Evolutionary conservation across 129 eudicot genomes (phyloP).

Genomic region (Erigeron canadensis): DNA sequence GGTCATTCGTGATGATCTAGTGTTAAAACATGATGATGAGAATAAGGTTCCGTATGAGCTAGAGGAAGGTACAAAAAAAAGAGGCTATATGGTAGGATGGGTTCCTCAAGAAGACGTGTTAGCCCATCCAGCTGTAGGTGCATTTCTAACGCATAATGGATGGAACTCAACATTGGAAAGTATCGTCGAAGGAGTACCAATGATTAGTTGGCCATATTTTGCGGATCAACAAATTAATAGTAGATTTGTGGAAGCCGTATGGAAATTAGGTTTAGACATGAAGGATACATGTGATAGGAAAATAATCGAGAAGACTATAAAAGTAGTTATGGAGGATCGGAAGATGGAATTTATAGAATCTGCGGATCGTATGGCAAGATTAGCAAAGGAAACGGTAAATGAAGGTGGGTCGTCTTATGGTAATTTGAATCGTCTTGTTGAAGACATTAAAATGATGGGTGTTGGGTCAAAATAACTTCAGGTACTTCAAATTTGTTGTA

Average conservation of each 20-base stretch:
- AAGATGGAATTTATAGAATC: slow-evolving; percentile 31
- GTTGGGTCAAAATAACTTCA: neutral
- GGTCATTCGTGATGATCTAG: slow-evolving; percentile 45
- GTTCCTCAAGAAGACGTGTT: slow-evolving; percentile 45
- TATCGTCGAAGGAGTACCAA: slow-evolving; percentile 35
- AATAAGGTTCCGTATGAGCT: slow-evolving; percentile 13
- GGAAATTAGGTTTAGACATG: slow-evolving; percentile 61
- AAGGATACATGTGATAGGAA: slow-evolving; percentile 50
- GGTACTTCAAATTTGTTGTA: neutral
- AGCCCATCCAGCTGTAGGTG: slow-evolving; percentile 42
- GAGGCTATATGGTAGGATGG: slow-evolving; percentile 45
- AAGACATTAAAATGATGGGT: slow-evolving; percentile 47
- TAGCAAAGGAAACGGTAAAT: slow-evolving; percentile 26
- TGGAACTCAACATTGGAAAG: slow-evolving; percentile 49
- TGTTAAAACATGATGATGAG: slow-evolving; percentile 10
- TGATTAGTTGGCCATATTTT: slow-evolving; percentile 34
- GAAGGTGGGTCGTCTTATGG: slow-evolving; percentile 59
- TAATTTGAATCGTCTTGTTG: slow-evolving; percentile 46
- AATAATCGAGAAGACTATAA: slow-evolving; percentile 35
- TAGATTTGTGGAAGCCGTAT: slow-evolving; percentile 30
- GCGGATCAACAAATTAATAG: slow-evolving; percentile 38
- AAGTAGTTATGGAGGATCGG: slow-evolving; percentile 42
- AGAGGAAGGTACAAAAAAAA: slow-evolving; percentile 25
- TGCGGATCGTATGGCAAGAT: slow-evolving; percentile 19
- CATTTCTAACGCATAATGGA: slow-evolving; percentile 53